phyloP scores from a whole-genome alignment of 805 yeast genomes.

The Candida michaelii region DNA sequence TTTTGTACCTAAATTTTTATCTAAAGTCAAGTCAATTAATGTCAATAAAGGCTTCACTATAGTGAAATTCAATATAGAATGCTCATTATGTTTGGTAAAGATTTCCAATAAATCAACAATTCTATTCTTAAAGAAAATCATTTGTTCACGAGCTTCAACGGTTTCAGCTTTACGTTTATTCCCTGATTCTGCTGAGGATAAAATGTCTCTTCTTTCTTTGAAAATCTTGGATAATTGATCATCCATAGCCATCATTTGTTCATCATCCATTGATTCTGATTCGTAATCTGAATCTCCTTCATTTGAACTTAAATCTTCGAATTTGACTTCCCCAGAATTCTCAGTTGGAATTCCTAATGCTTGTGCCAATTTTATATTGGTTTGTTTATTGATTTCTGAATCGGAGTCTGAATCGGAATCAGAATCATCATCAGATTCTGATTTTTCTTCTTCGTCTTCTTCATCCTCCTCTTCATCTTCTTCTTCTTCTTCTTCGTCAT shows the following conservation, averaged over 20 bases:
- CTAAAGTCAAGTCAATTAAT: slow-evolving; percentile 66
- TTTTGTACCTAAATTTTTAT: slow-evolving; percentile 68
- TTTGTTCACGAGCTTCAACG: slow-evolving; percentile 75
- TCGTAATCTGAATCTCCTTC: slow-evolving; percentile 64
- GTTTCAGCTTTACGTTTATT: slow-evolving; percentile 71
- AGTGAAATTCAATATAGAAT: slow-evolving; percentile 39
- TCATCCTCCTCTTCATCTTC: slow-evolving; percentile 29
- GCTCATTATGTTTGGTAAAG: slow-evolving; percentile 49
- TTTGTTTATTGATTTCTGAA: slow-evolving; percentile 35
- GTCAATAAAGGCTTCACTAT: slow-evolving; percentile 57
- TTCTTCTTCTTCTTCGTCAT: slow-evolving; percentile 27
- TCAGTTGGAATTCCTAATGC: slow-evolving; percentile 64
- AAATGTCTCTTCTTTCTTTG: slow-evolving; percentile 72
- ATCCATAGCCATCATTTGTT: slow-evolving; percentile 93
- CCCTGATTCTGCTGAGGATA: slow-evolving; percentile 52
- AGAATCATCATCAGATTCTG: slow-evolving; percentile 23
- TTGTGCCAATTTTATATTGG: slow-evolving; percentile 65
- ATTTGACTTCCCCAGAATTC: slow-evolving; percentile 45
- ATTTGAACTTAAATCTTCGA: slow-evolving; percentile 35
- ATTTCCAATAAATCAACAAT: slow-evolving; percentile 74
- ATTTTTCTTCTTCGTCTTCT: slow-evolving; percentile 24
- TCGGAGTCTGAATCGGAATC: slow-evolving; percentile 16
- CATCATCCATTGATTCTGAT: slow-evolving; percentile 82
- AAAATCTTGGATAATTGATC: slow-evolving; percentile 80
- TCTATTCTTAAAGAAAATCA: slow-evolving; percentile 74